Base-by-base conservation (phyloP, 2,329 filamentous ascomycete species). In the Fragosphaeria purpurea region DNA sequence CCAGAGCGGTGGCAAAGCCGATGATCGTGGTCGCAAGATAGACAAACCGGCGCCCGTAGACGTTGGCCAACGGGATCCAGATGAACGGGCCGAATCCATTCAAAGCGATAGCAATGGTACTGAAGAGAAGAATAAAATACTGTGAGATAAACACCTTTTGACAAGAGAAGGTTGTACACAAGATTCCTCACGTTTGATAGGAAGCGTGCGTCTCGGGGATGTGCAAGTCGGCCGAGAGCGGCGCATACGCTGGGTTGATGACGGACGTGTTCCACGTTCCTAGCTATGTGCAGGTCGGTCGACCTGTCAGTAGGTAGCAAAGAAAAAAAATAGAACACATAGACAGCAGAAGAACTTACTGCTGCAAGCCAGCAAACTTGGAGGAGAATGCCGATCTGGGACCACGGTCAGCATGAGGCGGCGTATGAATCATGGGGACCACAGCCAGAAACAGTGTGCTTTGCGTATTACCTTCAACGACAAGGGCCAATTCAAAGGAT, bases 351-450 rank as follows among this genome's bases (percentile, higher is more conserved):
- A 37, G 11, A 11, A 37, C 35, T 2, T 22, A 62, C 51, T 13
- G 57, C 53, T 47, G 59, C 62, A 6, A 63, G 58, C 6, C 59
- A 51, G 43, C 59, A 60, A 8, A 61, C 51, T 42, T 64, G 58
- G 55, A 65, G 59, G 4, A 58, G 61, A 7, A 62, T 55, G 13
- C 42, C 46, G 42, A 60, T 54, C 61, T 62, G 60, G 47, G 59
- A 59, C 49, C 11, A 37, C 7, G 7, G 35, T 37, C 61, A 5
- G 41, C 35, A 22, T 37, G 35, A 37, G 11, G 7, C 35, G 35
- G 35, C 35, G 7, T 37, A 37, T 11, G 11, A 37, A 37, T 37
- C 11, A 7, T 9, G 10, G 41, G 8, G 10, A 11, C 41, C 22
- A 22, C 22, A 22, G 22, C 22, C 22, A 3, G 22, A 22, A 22